phyloP scores from a whole-genome alignment of 129 eudicot genomes.

The Solidago caesia region DNA sequence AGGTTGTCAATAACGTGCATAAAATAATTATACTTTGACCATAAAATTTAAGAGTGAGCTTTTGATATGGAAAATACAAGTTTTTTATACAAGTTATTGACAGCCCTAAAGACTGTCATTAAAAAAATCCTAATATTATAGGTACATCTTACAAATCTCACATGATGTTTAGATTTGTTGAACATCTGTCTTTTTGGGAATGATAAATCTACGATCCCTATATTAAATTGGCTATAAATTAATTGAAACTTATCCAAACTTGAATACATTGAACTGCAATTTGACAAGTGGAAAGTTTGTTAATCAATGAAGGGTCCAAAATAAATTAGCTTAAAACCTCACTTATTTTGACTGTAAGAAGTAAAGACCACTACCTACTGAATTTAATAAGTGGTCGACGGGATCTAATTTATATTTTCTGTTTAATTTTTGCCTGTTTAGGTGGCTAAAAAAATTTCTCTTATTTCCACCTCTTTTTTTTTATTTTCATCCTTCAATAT shows the following conservation, averaged over 20 bases:
- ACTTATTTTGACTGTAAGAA: conserved; percentile 14
- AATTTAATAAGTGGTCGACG: conserved; percentile 16
- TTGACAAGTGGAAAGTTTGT: conserved; percentile 21
- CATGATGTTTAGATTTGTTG: not conserved
- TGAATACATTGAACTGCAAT: conserved; percentile 4
- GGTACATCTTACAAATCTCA: not conserved
- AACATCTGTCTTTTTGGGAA: not conserved
- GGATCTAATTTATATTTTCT: conserved; percentile 20
- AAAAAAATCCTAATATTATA: no score
- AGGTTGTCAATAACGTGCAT: no score
- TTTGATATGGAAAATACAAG: no score
- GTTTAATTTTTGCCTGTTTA: no score
- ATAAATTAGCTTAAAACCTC: conserved; percentile 4
- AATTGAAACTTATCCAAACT: conserved; percentile 14
- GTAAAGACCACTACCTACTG: conserved; percentile 11
- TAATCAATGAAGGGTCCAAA: conserved; percentile 18
- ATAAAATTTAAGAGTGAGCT: no score
- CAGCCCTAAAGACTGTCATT: no score
- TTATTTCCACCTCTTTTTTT: no score
- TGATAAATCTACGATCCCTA: not conserved
- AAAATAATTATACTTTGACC: no score
- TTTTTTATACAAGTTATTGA: no score
- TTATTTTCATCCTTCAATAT: no score
- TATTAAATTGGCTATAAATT: not conserved
- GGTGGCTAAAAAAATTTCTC: no score